Evolutionary conservation across 306 rosid species (phyloP), one percentile per base, ranked within the genome.

Genomic region (Begonia peltatifolia): DNA sequence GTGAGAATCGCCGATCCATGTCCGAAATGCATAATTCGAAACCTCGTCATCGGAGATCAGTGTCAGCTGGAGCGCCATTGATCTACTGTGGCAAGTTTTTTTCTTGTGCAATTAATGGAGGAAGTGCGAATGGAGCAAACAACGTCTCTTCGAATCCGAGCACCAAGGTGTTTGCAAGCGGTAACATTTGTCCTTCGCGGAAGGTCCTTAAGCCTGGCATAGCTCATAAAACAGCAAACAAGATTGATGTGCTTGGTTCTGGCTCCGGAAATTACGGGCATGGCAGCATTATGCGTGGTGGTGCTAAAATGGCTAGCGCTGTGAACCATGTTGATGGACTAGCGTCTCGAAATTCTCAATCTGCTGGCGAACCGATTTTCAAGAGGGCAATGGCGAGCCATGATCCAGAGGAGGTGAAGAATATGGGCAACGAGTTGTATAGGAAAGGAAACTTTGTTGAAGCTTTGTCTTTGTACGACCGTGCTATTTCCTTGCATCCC

Each of bases 201-300:
- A 79, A 88, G 64, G 65, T 79, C 59, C 52, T 57, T 9, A 84
- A 80, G 76, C 65, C 84, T 9, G 64, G 59, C 10, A 48, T 76
- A 23, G 72, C 69, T 11, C 20, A 73, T 6, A 79, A 76, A 52
- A 74, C 65, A 4, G 52, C 76, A 25, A 73, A 41, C 59, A 79
- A 83, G 53, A 57, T 80, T 15, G 97, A 84, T 5, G 92, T 80
- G 13, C 38, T 88, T 61, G 87, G 93, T 46, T 84, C 72, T 0
- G 95, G 96, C n/a, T 64, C 79, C 0, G 93, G 64, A 3, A 79
- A 84, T 70, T 84, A 88, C 30, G 96, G 96, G 55, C 96, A 77
- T 14, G 96, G 96, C 0, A 88, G 75, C 73, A 88, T 88, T 36
- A 63, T 88, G 52, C 87, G 96, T 5, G 74, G 87, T 23, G 75